Conservation (phyloP, 2,329 filamentous ascomycete genomes). For the Pseudonectria buxi region DNA sequence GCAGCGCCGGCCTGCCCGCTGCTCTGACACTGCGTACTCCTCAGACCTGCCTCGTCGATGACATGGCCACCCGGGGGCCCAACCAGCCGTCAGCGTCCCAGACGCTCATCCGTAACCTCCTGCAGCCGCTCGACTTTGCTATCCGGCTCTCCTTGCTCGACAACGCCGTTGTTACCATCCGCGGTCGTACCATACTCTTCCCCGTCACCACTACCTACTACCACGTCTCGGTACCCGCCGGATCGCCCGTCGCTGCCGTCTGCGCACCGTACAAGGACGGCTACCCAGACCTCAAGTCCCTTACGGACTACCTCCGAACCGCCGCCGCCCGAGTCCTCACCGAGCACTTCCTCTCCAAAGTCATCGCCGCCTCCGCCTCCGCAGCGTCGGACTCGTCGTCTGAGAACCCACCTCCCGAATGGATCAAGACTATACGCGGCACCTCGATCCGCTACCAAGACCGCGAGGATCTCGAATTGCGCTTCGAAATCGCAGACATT, state of each 20-base stretch:
- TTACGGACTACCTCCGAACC: conserved; percentile 40
- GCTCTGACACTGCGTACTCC: conserved; percentile 37
- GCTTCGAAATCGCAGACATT: conserved; percentile 23
- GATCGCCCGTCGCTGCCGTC: conserved; percentile 27
- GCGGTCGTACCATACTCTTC: conserved; percentile 37
- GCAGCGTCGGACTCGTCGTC: background rate
- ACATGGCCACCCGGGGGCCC: conserved; percentile 22
- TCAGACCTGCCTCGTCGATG: conserved; percentile 22
- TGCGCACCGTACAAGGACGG: conserved; percentile 39
- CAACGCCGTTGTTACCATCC: conserved; percentile 34
- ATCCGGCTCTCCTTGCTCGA: conserved; percentile 42
- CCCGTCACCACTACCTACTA: conserved; percentile 41
- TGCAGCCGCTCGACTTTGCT: conserved; percentile 35
- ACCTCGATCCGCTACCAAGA: conserved; percentile 25
- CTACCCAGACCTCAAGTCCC: conserved; percentile 38
- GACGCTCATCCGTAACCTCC: conserved; percentile 35
- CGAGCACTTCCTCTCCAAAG: conserved; percentile 25
- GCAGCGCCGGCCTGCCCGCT: conserved; percentile 39
- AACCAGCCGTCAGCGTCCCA: conserved; percentile 37
- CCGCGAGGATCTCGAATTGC: conserved; percentile 24
- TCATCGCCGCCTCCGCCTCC: conserved; percentile 5
- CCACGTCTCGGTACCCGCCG: conserved; percentile 33
- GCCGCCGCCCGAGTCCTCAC: conserved; percentile 36
- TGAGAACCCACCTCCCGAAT: conserved; percentile 10
- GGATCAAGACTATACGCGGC: conserved; percentile 26